These are phyloP conservation scores for Closterium sp. DNA, from an alignment of 139 green algal species.

Conservation along the genomic window DNA sequence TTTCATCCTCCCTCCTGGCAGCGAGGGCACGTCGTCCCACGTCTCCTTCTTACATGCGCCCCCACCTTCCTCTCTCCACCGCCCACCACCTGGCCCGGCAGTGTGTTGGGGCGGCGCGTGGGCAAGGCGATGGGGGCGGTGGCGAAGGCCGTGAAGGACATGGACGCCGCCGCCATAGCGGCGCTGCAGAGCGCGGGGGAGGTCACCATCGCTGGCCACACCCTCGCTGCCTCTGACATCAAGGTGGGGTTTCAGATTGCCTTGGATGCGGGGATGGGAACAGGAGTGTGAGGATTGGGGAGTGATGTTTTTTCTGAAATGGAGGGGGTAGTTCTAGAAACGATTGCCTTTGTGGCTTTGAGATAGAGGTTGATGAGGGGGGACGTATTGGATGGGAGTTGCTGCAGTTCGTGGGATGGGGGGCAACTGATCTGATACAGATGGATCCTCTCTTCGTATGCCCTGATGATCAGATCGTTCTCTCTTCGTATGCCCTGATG, in stretches of 20 bases:
- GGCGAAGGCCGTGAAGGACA: conserved; percentile 65
- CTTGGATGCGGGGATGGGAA: not conserved
- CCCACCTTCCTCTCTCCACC: not conserved
- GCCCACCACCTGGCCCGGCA: not conserved
- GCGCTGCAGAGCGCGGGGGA: conserved; percentile 63
- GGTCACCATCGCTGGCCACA: conserved; percentile 68
- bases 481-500: too few species aligned
- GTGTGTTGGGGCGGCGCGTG: conserved; percentile 78
- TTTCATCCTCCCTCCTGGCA: not conserved
- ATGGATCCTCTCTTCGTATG: too few species aligned
- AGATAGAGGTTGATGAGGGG: not conserved
- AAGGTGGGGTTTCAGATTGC: conserved; percentile 61
- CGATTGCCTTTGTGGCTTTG: not conserved
- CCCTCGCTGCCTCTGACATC: conserved; percentile 72
- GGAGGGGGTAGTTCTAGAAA: not conserved
- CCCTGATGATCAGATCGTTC: too few species aligned
- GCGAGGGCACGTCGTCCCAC: too few species aligned
- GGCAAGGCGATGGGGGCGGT: conserved; percentile 79
- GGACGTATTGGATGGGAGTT: not conserved
- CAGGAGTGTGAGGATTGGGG: not conserved
- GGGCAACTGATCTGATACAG: too few species aligned
- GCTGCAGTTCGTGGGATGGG: too few species aligned
- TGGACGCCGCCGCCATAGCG: conserved; percentile 64
- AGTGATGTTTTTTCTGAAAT: not conserved
- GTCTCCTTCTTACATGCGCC: not conserved